phyloP scores from a whole-genome alignment of 2,329 filamentous ascomycete species.

The Paraconiothyrium sp. region DNA sequence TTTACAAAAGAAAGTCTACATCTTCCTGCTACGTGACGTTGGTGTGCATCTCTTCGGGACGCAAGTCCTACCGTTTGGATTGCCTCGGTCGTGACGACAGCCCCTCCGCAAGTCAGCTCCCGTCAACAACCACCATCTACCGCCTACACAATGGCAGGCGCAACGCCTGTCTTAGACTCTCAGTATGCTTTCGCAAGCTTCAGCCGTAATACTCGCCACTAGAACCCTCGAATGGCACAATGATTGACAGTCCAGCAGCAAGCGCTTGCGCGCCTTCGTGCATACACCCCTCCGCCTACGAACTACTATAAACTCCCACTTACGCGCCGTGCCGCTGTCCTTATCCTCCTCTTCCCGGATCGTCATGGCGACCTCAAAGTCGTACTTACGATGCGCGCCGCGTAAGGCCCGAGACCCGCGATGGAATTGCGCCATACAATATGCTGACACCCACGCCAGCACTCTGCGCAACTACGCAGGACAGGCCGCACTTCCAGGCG shows the following conservation, averaged over 20 bases:
- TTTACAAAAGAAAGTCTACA: background rate
- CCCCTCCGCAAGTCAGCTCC: constrained; percentile 25
- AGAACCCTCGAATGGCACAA: background rate
- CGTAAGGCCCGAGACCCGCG: constrained; percentile 24
- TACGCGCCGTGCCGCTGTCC: constrained; percentile 80
- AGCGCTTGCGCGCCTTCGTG: constrained; percentile 65
- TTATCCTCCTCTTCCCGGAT: constrained; percentile 89
- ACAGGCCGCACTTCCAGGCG: constrained; percentile 87
- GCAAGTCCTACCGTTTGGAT: constrained; percentile 13
- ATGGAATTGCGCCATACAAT: background rate
- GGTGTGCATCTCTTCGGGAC: background rate
- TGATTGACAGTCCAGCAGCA: constrained; percentile 37
- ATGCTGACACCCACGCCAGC: background rate
- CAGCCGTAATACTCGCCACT: constrained; percentile 27
- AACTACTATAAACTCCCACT: constrained; percentile 66
- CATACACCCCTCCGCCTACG: constrained; percentile 66
- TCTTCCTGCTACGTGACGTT: background rate
- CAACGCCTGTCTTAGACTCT: constrained; percentile 34
- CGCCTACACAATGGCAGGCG: constrained; percentile 40
- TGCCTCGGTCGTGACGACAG: constrained; percentile 36
- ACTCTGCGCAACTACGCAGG: constrained; percentile 70
- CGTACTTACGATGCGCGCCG: constrained; percentile 69
- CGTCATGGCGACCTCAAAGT: constrained; percentile 77
- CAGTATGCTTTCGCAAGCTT: constrained; percentile 45
- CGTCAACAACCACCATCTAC: background rate